Evolutionary conservation across 1,139 yeast genomes (phyloP).

Genomic region (Debaryomyces subglobosus): DNA sequence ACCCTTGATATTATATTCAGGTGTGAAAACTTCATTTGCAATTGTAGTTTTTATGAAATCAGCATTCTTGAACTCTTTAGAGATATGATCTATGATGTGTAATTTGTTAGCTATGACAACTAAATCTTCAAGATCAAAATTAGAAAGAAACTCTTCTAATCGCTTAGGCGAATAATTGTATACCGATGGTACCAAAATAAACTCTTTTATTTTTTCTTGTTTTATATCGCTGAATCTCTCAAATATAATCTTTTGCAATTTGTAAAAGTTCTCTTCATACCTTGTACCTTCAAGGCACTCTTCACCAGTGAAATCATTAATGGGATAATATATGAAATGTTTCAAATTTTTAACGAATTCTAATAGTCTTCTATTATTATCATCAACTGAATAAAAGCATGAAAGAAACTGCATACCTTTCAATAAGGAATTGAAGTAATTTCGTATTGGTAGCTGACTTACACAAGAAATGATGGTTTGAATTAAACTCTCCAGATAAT

Average conservation of each 20-base stretch:
- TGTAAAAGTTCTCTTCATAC: constrained; percentile 6
- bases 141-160: constrained; percentile 4
- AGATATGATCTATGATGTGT: not conserved
- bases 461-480: constrained; percentile 30
- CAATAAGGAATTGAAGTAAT: constrained; percentile 36
- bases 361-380: not conserved
- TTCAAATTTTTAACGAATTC: constrained; percentile 20
- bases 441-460: constrained; percentile 47
- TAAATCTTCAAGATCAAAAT: constrained; percentile 2
- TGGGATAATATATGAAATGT: constrained; percentile 37
- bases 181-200: constrained; percentile 12
- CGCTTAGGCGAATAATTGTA: constrained; percentile 6
- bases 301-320: constrained; percentile 45
- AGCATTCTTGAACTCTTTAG: not conserved
- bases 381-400: constrained; percentile 9
- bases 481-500: constrained; percentile 17
- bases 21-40: not conserved
- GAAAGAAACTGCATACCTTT: constrained; percentile 23
- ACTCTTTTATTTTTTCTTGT: not conserved
- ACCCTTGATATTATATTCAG: not conserved
- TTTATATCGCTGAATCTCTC: constrained; percentile 1
- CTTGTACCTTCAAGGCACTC: not conserved
- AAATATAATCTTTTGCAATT: constrained; percentile 11
- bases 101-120: constrained; percentile 3
- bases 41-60: constrained; percentile 7